These are phyloP conservation scores for Beauveria caledonica DNA, from an alignment of 2,329 filamentous ascomycete genomes.

Conservation along the genomic window DNA sequence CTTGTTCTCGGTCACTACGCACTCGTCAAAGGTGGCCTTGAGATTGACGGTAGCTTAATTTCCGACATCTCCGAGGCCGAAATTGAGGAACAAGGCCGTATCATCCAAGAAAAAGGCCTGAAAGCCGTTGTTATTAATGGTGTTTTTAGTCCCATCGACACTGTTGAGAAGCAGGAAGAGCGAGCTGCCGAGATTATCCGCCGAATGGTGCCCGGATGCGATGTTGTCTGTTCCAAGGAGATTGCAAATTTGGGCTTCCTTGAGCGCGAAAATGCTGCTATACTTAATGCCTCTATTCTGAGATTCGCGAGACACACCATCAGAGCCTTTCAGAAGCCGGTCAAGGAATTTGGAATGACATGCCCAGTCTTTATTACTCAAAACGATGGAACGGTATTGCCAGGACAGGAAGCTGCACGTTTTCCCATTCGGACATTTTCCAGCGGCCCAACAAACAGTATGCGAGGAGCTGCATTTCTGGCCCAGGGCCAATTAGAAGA, in stretches of 20 bases:
- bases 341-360: constrained; percentile 37
- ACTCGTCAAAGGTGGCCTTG: constrained; percentile 40
- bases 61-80: constrained; percentile 34
- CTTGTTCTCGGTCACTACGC: constrained; percentile 39
- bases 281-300: constrained; percentile 55
- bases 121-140: constrained; percentile 39
- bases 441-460: constrained; percentile 55
- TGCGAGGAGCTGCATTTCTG: constrained; percentile 55
- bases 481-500: constrained; percentile 29
- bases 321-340: constrained; percentile 43
- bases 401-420: constrained; percentile 42
- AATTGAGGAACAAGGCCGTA: constrained; percentile 30
- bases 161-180: constrained; percentile 39
- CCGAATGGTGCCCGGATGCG: constrained; percentile 29
- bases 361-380: constrained; percentile 55
- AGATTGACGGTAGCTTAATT: constrained; percentile 42
- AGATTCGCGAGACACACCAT: constrained; percentile 50
- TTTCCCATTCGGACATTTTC: constrained; percentile 55
- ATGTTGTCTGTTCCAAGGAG: constrained; percentile 43
- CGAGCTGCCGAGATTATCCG: constrained; percentile 34
- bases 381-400: constrained; percentile 55
- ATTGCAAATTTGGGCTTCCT: constrained; percentile 47
- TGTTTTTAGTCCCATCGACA: constrained; percentile 46
- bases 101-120: constrained; percentile 35
- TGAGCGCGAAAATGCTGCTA: constrained; percentile 57